Base-by-base conservation (phyloP, 2,329 filamentous ascomycete species). In the Colletotrichum australisinense region DNA sequence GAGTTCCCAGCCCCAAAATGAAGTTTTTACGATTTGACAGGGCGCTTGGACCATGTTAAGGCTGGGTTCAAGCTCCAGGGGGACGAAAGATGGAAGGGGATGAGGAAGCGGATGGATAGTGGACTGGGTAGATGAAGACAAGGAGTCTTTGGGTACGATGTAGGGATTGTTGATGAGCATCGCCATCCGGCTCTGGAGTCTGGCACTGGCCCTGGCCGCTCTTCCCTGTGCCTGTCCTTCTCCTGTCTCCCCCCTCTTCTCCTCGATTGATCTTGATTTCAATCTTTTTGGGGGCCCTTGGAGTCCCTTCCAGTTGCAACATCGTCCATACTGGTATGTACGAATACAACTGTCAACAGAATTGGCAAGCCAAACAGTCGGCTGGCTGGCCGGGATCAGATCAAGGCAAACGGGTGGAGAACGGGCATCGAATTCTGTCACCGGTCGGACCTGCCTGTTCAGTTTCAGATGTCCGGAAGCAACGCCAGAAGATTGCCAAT, bases 21-120 rank as follows among this genome's bases (percentile, higher is more conserved):
- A 42, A 58, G 59, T 26, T 63, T 35, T 35, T 35, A 53, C 73
- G 73, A 74, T 73, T 73, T 75, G 73, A 75, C 73, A 75, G 73
- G 73, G 69, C 73, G 66, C 73, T 74, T 67, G 67, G 73, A 24
- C 73, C 67, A 74, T 35, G 24, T 63, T 72, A 74, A 68, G 72
- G 72, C 69, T 74, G 63, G 67, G 69, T 38, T 72, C 26, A 71
- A 30, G 35, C 32, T 56, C 60, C 67, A 65, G 67, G 62, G 67
- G 67, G 70, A 30, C 38, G 30, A 64, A 56, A 57, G 49, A 49
- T 49, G 42, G 42, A 52, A 22, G 24, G 52, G 19, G 9, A 30
- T 19, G 60, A 49, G 62, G 42, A 60, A 42, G 32, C 35, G 55
- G 67, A 52, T 56, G 24, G 22, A 60, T 8, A 49, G 42, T 49